Percentiles rank a stretch among this genome's conserved stretches.
Conservation (phyloP, 2,329 filamentous ascomycete species). For the Aspergillus proliferans region DNA sequence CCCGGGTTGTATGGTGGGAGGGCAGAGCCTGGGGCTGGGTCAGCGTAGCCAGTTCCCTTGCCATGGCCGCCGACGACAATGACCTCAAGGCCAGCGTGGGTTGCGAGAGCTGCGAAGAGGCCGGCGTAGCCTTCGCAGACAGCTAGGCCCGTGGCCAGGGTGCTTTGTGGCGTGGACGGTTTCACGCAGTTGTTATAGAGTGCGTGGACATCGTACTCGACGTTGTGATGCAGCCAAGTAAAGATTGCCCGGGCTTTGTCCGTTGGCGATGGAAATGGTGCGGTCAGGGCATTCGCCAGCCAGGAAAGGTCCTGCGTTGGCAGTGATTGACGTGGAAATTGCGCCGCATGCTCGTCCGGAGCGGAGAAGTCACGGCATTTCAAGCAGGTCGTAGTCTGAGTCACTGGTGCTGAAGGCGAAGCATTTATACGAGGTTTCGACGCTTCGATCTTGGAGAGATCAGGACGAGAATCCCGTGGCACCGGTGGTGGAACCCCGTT, state of each 20-base stretch:
- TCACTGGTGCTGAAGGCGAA: slow-evolving; percentile 12
- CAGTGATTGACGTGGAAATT: slow-evolving; percentile 66
- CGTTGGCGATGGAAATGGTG: slow-evolving; percentile 70
- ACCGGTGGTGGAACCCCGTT: slow-evolving; percentile 42
- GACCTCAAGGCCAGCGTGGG: slow-evolving; percentile 71
- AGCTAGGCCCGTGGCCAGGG: slow-evolving; percentile 68
- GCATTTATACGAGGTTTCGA: slow-evolving; percentile 41
- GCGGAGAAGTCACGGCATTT: slow-evolving; percentile 81
- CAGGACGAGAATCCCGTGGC: slow-evolving; percentile 51
- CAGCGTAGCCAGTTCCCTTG: slow-evolving; percentile 71
- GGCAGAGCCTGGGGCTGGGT: slow-evolving; percentile 57
- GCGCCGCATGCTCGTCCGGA: slow-evolving; percentile 70
- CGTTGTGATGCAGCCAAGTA: slow-evolving; percentile 91
- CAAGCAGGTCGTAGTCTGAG: slow-evolving; percentile 52
- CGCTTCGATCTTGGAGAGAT: slow-evolving; percentile 51
- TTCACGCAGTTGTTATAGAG: slow-evolving; percentile 70
- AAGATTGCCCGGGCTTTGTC: slow-evolving; percentile 93
- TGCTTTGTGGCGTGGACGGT: slow-evolving; percentile 63
- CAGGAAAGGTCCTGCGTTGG: slow-evolving; percentile 64
- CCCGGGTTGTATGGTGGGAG: slow-evolving; percentile 59
- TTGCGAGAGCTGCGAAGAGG: slow-evolving; percentile 71
- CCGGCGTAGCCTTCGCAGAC: slow-evolving; percentile 91
- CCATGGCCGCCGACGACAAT: slow-evolving; percentile 71
- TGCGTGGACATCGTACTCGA: slow-evolving; percentile 71
- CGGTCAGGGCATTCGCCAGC: slow-evolving; percentile 71